These are phyloP conservation scores for Coprinopsis sp. DNA, from an alignment of 768 basidiomycete species.

Conservation along the genomic window DNA sequence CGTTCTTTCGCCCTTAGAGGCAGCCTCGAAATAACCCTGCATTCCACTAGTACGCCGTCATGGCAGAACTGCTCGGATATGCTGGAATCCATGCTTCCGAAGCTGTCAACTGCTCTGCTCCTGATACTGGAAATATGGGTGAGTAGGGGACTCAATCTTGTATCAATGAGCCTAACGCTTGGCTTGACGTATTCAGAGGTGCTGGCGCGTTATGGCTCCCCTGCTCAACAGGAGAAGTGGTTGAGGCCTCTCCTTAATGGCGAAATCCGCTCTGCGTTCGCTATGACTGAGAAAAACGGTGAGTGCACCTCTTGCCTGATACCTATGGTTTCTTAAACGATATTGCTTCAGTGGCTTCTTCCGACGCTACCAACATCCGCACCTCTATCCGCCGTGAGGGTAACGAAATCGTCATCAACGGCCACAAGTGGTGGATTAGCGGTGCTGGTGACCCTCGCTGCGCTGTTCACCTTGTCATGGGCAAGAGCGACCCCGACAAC, in stretches of 20 bases:
- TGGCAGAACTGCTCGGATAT: constrained; percentile 93
- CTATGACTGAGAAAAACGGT: constrained; percentile 97
- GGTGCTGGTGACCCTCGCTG: constrained; percentile 93
- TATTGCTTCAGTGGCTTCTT: constrained; percentile 66
- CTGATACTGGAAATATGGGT: constrained; percentile 99
- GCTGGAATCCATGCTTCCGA: constrained; percentile 80
- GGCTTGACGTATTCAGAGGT: constrained; percentile 62
- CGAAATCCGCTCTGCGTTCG: constrained; percentile 89
- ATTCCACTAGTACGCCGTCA: constrained; percentile 76
- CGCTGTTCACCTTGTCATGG: constrained; percentile 88
- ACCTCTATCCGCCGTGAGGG: constrained; percentile 84
- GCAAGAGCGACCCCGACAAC: constrained; percentile 87
- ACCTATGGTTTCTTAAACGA: neutral
- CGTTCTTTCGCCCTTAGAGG: neutral
- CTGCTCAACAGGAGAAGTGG: constrained; percentile 89
- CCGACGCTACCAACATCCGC: constrained; percentile 92
- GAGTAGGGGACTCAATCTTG: constrained; percentile 16
- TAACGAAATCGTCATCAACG: constrained; percentile 87
- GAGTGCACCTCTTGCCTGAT: constrained; percentile 2
- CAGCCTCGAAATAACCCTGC: neutral
- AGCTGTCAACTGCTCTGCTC: constrained; percentile 89
- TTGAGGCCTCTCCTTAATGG: constrained; percentile 84
- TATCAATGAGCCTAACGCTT: neutral
- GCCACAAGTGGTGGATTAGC: constrained; percentile 99
- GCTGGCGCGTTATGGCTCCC: constrained; percentile 88